A percentile compares a stretch with the other conserved stretches of the same genome.
Evolutionary conservation across 129 eudicot genomes (phyloP).

Genomic region (Calendula officinalis): DNA sequence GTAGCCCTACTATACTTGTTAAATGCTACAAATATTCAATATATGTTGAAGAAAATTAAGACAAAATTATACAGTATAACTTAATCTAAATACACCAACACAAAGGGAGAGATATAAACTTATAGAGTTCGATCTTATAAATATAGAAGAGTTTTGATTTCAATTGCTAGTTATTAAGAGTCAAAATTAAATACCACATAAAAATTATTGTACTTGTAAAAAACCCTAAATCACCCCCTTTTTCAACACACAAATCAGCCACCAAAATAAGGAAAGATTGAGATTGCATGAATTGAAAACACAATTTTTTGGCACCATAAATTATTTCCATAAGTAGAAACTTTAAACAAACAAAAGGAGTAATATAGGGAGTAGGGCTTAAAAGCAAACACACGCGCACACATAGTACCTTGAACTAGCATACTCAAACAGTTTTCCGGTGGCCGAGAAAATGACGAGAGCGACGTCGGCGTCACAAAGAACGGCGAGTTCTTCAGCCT

Average conservation of each 20-base stretch:
- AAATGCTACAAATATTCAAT: no score
- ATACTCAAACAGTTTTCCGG: slow-evolving; percentile 54
- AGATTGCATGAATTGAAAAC: slow-evolving; percentile 9
- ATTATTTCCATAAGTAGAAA: slow-evolving; percentile 29
- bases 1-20: no score
- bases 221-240: slow-evolving; percentile 21
- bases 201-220: neutral
- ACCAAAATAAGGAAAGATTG: slow-evolving; percentile 13
- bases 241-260: neutral
- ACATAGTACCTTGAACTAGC: slow-evolving; percentile 49
- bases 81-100: no score
- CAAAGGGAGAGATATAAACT: no score
- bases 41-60: no score
- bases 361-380: neutral
- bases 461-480: slow-evolving; percentile 69
- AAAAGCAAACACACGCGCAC: neutral
- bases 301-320: neutral
- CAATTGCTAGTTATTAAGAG: neutral
- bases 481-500: slow-evolving; percentile 57
- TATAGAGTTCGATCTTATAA: no score
- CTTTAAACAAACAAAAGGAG: slow-evolving; percentile 14
- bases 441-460: slow-evolving; percentile 52
- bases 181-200: neutral
- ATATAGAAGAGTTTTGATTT: slow-evolving; percentile 5
- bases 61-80: no score